Evolutionary conservation across 352 stramenopile genomes (phyloP).

Genomic region (Pythium biforme): DNA sequence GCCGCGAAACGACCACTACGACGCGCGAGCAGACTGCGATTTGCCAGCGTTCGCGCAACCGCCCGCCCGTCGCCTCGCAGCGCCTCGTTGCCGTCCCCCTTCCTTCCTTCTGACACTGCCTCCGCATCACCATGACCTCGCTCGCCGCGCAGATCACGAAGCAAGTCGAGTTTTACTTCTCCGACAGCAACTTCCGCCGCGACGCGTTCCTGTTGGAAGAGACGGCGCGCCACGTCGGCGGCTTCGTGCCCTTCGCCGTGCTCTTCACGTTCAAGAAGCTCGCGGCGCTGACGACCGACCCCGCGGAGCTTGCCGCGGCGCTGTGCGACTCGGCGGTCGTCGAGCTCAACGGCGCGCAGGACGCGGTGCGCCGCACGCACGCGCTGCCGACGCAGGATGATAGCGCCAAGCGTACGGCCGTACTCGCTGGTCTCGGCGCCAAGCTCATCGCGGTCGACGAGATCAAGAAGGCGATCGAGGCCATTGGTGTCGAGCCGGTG

Average conservation of each 20-base stretch:
- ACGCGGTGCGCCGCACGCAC: conserved; percentile 74
- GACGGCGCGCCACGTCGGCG: conserved; percentile 78
- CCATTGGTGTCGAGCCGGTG: conserved; percentile 56
- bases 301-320: conserved; percentile 56
- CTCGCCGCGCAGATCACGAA: conserved; percentile 78
- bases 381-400: conserved; percentile 38
- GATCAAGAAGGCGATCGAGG: conserved; percentile 62
- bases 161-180: conserved; percentile 94
- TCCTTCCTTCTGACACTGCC: no score
- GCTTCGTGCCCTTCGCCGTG: conserved; percentile 82
- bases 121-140: conserved; percentile 42
- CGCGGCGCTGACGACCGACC: conserved; percentile 75
- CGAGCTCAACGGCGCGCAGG: conserved; percentile 76
- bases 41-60: no score
- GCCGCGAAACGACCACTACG: no score
- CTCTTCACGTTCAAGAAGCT: conserved; percentile 93
- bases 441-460: conserved; percentile 74
- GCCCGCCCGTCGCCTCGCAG: no score
- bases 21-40: no score
- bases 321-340: conserved; percentile 73
- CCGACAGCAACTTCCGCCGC: conserved; percentile 89
- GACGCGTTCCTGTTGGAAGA: conserved; percentile 87
- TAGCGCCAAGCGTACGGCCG: conserved; percentile 71
- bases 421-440: conserved; percentile 66
- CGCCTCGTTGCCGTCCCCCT: no score